Percentiles rank a stretch among this genome's conserved stretches.
Evolutionary conservation across 768 basidiomycete genomes (phyloP).

Genomic region (Tricholoma terreum): DNA sequence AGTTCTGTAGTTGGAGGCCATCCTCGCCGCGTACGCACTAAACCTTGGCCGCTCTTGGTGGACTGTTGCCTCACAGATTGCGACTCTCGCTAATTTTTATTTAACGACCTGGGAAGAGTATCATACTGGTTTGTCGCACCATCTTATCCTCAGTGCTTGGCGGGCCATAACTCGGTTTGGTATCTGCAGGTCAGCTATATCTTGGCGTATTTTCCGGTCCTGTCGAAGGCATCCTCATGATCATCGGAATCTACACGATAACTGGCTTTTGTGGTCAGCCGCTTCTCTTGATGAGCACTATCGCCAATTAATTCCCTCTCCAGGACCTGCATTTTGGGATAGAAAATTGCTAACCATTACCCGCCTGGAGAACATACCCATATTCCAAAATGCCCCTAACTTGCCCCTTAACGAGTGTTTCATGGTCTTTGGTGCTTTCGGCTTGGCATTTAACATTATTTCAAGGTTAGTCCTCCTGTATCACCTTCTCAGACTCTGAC

Average conservation of each 20-base stretch:
- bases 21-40: constrained; percentile 79
- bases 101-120: constrained; percentile 84
- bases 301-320: background rate
- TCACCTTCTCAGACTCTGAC: background rate
- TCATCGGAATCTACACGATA: constrained; percentile 71
- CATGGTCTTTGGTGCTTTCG: constrained; percentile 75
- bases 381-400: constrained; percentile 55
- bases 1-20: constrained; percentile 69
- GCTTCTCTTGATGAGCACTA: background rate
- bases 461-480: constrained; percentile 44
- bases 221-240: constrained; percentile 92
- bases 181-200: constrained; percentile 71
- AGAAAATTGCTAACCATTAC: constrained; percentile 59
- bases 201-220: constrained; percentile 94
- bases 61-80: constrained; percentile 86
- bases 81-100: constrained; percentile 76
- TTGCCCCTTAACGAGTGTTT: constrained; percentile 81
- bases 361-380: constrained; percentile 48
- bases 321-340: constrained; percentile 84
- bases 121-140: constrained; percentile 62
- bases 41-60: constrained; percentile 96
- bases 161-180: background rate
- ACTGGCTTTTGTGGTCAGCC: constrained; percentile 70
- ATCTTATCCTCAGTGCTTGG: background rate
- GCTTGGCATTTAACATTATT: constrained; percentile 76